Percentiles rank a stretch among this genome's conserved stretches.
Conservation (phyloP, 106 monocot species). For the Apostasia shenzhenica region DNA sequence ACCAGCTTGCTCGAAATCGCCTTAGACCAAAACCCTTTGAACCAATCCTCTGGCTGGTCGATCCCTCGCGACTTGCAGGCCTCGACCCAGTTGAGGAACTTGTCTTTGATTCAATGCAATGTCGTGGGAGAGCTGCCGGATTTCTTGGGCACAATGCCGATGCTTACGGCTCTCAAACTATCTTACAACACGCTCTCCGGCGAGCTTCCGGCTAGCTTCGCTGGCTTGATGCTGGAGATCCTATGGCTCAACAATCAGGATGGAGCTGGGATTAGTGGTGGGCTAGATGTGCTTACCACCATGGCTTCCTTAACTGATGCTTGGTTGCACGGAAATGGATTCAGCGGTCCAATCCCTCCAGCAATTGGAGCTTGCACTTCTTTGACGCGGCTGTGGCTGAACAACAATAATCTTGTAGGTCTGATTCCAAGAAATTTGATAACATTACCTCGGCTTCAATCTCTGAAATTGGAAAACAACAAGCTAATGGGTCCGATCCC, state of each 20-base stretch:
- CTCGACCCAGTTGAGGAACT: constrained; percentile 27
- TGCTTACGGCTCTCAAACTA: constrained; percentile 21
- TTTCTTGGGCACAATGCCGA: constrained; percentile 34
- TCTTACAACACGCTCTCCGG: constrained; percentile 46
- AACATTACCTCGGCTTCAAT: constrained; percentile 19
- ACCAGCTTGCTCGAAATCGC: constrained; percentile 36
- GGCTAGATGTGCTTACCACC: constrained; percentile 26
- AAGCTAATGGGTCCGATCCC: constrained; percentile 38
- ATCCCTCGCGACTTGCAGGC: constrained; percentile 20
- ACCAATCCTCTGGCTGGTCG: constrained; percentile 39
- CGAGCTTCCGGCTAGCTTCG: constrained; percentile 30
- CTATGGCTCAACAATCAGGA: constrained; percentile 55
- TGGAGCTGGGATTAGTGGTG: constrained; percentile 30
- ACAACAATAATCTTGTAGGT: constrained; percentile 40
- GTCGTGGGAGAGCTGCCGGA: constrained; percentile 39
- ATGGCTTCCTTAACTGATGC: constrained; percentile 22
- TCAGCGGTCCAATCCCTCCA: constrained; percentile 31
- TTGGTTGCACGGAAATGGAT: constrained; percentile 63
- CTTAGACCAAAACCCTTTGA: constrained; percentile 43
- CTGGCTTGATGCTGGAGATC: constrained; percentile 23
- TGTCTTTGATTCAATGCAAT: constrained; percentile 36
- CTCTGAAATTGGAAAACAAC: constrained; percentile 29
- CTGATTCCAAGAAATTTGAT: constrained; percentile 24
- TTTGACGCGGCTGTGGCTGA: constrained; percentile 27
- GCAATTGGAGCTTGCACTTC: constrained; percentile 25